Conservation (phyloP, 345 rosid genomes). For the Clarkia xantiana region DNA sequence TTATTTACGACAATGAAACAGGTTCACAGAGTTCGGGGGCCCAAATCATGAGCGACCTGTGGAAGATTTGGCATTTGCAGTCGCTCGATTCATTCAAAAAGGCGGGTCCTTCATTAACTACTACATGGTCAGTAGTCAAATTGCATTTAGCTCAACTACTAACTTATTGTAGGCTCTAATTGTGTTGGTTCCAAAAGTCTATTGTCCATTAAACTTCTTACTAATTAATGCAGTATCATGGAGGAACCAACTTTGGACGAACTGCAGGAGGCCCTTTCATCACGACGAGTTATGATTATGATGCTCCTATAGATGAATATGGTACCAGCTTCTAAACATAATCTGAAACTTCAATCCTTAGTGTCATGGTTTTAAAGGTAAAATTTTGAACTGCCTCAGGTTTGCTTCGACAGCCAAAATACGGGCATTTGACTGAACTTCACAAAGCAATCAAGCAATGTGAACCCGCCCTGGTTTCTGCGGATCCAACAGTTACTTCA, state of each 20-base stretch:
- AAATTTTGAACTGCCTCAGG: constrained; percentile 22
- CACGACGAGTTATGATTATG: constrained; percentile 93
- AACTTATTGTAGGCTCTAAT: too few relatives aligned
- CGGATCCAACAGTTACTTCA: constrained; percentile 58
- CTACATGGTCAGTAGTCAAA: constrained; percentile 60
- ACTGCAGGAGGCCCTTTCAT: constrained; percentile 94
- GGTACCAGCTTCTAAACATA: constrained; percentile 29
- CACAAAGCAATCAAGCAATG: constrained; percentile 75
- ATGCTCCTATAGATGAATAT: constrained; percentile 96
- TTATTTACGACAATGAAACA: constrained; percentile 6
- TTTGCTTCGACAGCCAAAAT: constrained; percentile 77
- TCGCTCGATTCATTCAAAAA: constrained; percentile 71
- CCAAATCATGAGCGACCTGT: constrained; percentile 66
- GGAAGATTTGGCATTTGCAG: constrained; percentile 90
- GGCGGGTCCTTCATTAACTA: constrained; percentile 86
- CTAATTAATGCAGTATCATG: constrained; percentile 50
- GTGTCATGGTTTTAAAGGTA: not conserved
- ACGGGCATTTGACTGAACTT: constrained; percentile 78
- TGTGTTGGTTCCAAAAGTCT: not conserved
- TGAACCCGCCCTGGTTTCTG: constrained; percentile 64
- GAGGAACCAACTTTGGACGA: constrained; percentile 97
- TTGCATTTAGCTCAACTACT: too few relatives aligned
- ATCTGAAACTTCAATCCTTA: not conserved
- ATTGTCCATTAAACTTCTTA: not conserved
- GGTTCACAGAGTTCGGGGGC: constrained; percentile 93